Conservation (phyloP, 805 yeast species). For the Schwanniomyces pseudopolymorphus region DNA sequence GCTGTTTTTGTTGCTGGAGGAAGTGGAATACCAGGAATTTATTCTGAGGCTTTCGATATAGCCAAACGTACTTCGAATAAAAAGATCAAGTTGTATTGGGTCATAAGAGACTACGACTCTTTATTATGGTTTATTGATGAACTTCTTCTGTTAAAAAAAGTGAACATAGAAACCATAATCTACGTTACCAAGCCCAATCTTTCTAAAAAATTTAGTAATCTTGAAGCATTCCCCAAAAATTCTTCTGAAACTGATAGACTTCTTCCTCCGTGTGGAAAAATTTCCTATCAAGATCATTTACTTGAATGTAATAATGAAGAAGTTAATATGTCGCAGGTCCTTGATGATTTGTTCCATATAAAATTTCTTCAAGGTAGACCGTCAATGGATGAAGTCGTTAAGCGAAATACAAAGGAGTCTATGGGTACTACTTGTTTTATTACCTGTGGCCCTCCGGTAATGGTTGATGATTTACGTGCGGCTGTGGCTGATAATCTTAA, state of each 20-base stretch:
- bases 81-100: conserved; percentile 54
- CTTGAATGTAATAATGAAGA: conserved; percentile 11
- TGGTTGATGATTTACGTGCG: conserved; percentile 32
- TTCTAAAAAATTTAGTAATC: not conserved
- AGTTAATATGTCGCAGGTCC: conserved; percentile 1
- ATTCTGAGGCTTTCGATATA: conserved; percentile 29
- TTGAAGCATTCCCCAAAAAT: not conserved
- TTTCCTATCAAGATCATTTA: not conserved
- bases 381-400: conserved; percentile 33
- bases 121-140: conserved; percentile 52
- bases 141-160: conserved; percentile 22
- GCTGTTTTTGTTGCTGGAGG: conserved; percentile 40
- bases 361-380: conserved; percentile 46
- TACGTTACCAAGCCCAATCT: conserved; percentile 28
- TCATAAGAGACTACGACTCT: conserved; percentile 49
- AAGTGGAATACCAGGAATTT: conserved; percentile 43
- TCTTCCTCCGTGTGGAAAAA: not conserved
- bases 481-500: conserved; percentile 42
- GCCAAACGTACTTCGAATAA: conserved; percentile 4
- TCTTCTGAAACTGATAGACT: not conserved
- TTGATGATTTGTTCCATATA: conserved; percentile 18
- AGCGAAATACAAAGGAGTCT: conserved; percentile 27
- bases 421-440: conserved; percentile 36
- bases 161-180: conserved; percentile 29
- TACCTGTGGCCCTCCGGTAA: conserved; percentile 31